Base-by-base conservation (phyloP, 345 rosid genomes). In the Rubroshorea leprosula region DNA sequence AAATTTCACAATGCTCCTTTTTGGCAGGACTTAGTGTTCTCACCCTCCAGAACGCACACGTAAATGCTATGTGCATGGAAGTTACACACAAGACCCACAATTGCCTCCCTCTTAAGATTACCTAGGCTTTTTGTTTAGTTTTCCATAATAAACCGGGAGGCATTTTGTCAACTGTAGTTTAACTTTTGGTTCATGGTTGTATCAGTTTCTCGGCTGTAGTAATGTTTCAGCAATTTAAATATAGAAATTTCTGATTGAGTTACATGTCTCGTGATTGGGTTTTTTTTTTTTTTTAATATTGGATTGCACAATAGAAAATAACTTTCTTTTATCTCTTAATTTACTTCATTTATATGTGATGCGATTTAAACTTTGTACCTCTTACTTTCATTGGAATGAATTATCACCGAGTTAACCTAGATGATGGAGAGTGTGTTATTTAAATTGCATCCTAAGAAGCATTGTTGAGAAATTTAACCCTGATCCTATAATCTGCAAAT, bases 121-220 rank as follows among this genome's bases (percentile, higher is more conserved):
- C 54, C 27, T 21, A 2, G 16, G 26, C 4, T 18, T 6, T 20
- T 35, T 24, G 2, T 5, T 15, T 51, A 51, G n/a, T 22, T 38
- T 20, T 25, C 38, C 35, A 38, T 46, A 67, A 61, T 61, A 35
- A 67, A 61, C 49, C 8, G 2, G 57, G 62, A 48, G 65, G 66
- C 38, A 48, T 67, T 61, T 55, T 49, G 57, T 57, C 46, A 8
- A 18, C 48, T 25, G 58, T 15, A 48, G 45, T 15, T 20, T 49
- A 49, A 21, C 6, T 12, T 21, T 1, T 38, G 38, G 25, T 16
- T 29, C 16, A 16, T 31, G 41, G 35, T 49, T 48, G 51, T 49
- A 21, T 25, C 54, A 58, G 31, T 19, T 51, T 50, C 27, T 58
- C 0, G 18, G 63, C 53, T 18, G 22, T 17, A 38, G 54, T 8